Conservation (phyloP, 352 stramenopile species). For the Pseudoperonospora humuli region DNA sequence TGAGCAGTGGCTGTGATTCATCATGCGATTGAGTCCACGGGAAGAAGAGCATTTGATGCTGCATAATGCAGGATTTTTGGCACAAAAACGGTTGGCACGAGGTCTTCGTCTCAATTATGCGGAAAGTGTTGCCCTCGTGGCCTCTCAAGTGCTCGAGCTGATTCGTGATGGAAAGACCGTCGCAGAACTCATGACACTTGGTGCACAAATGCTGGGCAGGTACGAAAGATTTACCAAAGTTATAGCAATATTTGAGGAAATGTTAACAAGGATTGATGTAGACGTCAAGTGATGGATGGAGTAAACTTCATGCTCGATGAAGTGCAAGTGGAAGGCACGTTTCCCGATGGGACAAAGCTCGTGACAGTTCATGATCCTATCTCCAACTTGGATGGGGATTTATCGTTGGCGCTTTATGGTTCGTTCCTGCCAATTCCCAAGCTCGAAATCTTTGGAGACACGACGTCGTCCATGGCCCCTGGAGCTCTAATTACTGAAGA, state of each 20-base stretch:
- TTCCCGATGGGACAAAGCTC: slow-evolving; percentile 96
- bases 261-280: background rate
- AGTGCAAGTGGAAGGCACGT: slow-evolving; percentile 96
- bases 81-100: slow-evolving; percentile 91
- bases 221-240: background rate
- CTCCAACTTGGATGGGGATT: slow-evolving; percentile 78
- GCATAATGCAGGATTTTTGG: slow-evolving; percentile 85
- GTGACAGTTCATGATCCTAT: slow-evolving; percentile 94
- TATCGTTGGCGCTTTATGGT: slow-evolving; percentile 89
- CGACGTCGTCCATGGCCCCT: slow-evolving; percentile 21
- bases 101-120: slow-evolving; percentile 91
- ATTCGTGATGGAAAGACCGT: slow-evolving; percentile 89
- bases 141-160: slow-evolving; percentile 91
- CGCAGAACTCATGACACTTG: slow-evolving; percentile 83
- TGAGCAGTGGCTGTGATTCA: too few relatives aligned
- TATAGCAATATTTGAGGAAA: background rate
- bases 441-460: slow-evolving; percentile 50
- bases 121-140: slow-evolving; percentile 90
- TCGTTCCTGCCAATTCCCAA: slow-evolving; percentile 90
- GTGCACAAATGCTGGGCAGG: slow-evolving; percentile 76
- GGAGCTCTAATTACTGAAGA: slow-evolving; percentile 58
- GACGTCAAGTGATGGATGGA: slow-evolving; percentile 89
- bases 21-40: slow-evolving; percentile 52
- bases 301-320: slow-evolving; percentile 87
- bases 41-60: slow-evolving; percentile 71